Evolutionary conservation across 1,284 basidiomycete species (phyloP).

Genomic region (Hypsizygus ulmarius): DNA sequence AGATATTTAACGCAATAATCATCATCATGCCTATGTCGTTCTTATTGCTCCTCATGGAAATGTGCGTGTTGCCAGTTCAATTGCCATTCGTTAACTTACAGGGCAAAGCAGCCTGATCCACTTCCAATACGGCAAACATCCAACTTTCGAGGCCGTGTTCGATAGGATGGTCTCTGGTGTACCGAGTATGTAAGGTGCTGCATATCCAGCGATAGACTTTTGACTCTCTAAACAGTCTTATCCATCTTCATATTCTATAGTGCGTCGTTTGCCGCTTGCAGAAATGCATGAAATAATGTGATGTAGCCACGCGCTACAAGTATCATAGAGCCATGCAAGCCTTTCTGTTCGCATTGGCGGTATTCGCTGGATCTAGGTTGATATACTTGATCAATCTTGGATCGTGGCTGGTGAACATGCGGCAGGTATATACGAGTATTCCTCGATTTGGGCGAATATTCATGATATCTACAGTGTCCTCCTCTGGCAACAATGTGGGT

Average conservation of each 20-base stretch:
- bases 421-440: conserved; percentile 49
- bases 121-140: conserved; percentile 66
- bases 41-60: conserved; percentile 72
- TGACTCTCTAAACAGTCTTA: conserved; percentile 46
- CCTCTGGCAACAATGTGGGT: conserved; percentile 75
- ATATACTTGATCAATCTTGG: conserved; percentile 68
- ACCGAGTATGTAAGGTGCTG: conserved; percentile 54
- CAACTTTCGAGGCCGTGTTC: conserved; percentile 43
- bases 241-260: conserved; percentile 77
- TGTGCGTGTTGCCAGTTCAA: conserved; percentile 47
- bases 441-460: not conserved
- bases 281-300: conserved; percentile 7
- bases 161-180: conserved; percentile 59
- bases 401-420: conserved; percentile 66
- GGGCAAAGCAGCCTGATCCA: conserved; percentile 52
- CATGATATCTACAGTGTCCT: conserved; percentile 49
- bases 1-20: conserved; percentile 61
- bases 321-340: conserved; percentile 48
- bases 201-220: not conserved
- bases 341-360: conserved; percentile 55
- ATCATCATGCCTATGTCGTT: conserved; percentile 71
- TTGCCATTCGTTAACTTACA: conserved; percentile 7
- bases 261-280: conserved; percentile 23
- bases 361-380: conserved; percentile 58
- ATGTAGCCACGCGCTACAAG: conserved; percentile 64